Evolutionary conservation across 2,329 filamentous ascomycete species (phyloP).

Genomic region (Thermomyces lanuginosus): DNA sequence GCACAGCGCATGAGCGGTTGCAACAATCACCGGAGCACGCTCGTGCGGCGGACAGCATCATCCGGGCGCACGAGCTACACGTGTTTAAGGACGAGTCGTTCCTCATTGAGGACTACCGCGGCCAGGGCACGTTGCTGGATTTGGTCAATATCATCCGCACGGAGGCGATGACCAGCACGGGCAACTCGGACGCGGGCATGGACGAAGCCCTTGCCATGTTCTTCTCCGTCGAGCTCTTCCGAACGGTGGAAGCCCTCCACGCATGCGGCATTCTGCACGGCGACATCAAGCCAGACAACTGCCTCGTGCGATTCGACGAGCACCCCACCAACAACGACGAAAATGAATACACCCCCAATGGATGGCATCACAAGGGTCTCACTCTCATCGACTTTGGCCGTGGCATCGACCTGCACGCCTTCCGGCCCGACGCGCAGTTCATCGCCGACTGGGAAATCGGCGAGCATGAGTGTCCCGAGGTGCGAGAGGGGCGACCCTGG

Average conservation of each 20-base stretch:
- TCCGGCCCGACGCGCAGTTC: constrained; percentile 62
- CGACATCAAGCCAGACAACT: constrained; percentile 91
- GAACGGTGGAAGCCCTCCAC: constrained; percentile 78
- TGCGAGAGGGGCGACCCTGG: constrained; percentile 86
- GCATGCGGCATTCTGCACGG: constrained; percentile 67
- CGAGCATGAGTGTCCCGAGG: constrained; percentile 81
- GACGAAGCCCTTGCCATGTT: constrained; percentile 91
- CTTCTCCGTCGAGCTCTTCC: constrained; percentile 78
- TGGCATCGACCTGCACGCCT: constrained; percentile 81
- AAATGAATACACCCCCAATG: constrained; percentile 53
- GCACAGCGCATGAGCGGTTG: constrained; percentile 60
- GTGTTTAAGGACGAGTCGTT: constrained; percentile 82
- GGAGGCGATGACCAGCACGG: constrained; percentile 38
- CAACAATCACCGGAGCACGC: constrained; percentile 40
- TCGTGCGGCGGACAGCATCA: constrained; percentile 59
- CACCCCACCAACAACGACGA: constrained; percentile 39
- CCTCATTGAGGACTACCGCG: constrained; percentile 69
- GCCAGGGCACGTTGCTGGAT: constrained; percentile 86
- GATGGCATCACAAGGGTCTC: constrained; percentile 68
- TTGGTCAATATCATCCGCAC: constrained; percentile 72
- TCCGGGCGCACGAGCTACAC: constrained; percentile 78
- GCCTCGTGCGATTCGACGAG: constrained; percentile 65
- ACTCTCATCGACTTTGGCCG: constrained; percentile 89
- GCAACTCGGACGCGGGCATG: constrained; percentile 47
- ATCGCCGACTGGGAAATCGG: constrained; percentile 89